These are phyloP conservation scores for Penicillium janthinellum DNA, from an alignment of 2,329 filamentous ascomycete species.

Conservation along the genomic window DNA sequence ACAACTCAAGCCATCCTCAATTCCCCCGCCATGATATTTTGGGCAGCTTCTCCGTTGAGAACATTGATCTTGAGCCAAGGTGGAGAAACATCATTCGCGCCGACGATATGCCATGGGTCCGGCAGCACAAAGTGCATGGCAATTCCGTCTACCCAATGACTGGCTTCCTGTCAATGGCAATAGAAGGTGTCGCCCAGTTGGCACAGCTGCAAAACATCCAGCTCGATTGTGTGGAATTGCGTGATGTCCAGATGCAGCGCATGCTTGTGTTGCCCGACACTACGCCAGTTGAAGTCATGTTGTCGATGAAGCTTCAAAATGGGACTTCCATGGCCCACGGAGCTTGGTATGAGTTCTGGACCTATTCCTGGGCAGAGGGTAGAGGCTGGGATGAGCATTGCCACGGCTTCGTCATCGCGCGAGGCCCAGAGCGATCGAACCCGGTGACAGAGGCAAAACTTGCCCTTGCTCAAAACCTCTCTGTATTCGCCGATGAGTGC, in stretches of 20 bases:
- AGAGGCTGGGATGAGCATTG: conserved; percentile 29
- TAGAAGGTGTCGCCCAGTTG: conserved; percentile 27
- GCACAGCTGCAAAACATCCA: conserved; percentile 23
- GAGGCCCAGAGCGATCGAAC: conserved; percentile 22
- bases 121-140: conserved; percentile 25
- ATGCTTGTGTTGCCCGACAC: conserved; percentile 24
- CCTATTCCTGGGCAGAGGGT: conserved; percentile 27
- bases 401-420: conserved; percentile 23
- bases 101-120: conserved; percentile 28
- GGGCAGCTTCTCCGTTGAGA: conserved; percentile 22
- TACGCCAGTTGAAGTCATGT: conserved; percentile 23
- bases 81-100: conserved; percentile 28
- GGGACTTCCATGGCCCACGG: conserved; percentile 3
- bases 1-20: conserved; percentile 20
- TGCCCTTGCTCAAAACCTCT: conserved; percentile 3
- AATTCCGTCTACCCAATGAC: conserved; percentile 29
- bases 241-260: conserved; percentile 25
- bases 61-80: conserved; percentile 25
- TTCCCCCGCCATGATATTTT: conserved; percentile 24
- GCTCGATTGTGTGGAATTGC: conserved; percentile 23
- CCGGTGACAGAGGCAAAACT: conserved; percentile 13
- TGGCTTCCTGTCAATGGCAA: conserved; percentile 27
- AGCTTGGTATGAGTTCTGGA: conserved; percentile 28
- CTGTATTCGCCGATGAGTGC: background rate
- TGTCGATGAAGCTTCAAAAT: conserved; percentile 9